Percentiles rank a stretch among this genome's conserved stretches.
Evolutionary conservation across 2,329 filamentous ascomycete genomes (phyloP).

Genomic region (Penicillium sp.): DNA sequence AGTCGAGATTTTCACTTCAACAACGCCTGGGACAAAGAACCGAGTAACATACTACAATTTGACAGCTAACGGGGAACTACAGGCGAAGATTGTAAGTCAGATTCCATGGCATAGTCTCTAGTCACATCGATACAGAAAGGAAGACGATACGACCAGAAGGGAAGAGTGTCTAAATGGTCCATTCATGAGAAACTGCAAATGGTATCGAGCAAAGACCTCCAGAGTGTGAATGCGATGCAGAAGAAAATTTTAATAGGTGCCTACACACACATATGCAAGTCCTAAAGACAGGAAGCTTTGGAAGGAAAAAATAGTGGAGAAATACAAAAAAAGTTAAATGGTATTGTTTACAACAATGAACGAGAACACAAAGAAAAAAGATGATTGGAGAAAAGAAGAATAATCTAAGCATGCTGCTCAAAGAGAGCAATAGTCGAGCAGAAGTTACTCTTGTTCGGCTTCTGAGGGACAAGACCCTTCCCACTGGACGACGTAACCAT

Average conservation of each 20-base stretch:
- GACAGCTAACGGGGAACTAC: not conserved
- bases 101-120: not conserved
- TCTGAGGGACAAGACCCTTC: constrained; percentile 30
- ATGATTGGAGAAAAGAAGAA: not conserved
- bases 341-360: not conserved
- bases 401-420: constrained; percentile 23
- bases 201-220: constrained; percentile 8
- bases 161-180: constrained; percentile 8
- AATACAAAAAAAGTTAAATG: not conserved
- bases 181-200: not conserved
- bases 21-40: not conserved
- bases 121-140: not conserved
- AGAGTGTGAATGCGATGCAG: not conserved
- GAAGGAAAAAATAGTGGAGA: not conserved
- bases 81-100: not conserved
- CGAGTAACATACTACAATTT: not conserved
- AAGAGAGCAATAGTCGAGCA: constrained; percentile 41
- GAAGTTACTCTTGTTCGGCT: constrained; percentile 37
- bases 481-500: constrained; percentile 52
- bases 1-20: not conserved
- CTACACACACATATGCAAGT: too few relatives aligned
- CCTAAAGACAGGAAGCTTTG: not conserved
- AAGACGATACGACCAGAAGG: not conserved
- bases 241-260: not conserved
- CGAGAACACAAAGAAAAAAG: not conserved